Evolutionary conservation across 164 flowering plant species (phyloP).

Genomic region (Akebia trifoliata): DNA sequence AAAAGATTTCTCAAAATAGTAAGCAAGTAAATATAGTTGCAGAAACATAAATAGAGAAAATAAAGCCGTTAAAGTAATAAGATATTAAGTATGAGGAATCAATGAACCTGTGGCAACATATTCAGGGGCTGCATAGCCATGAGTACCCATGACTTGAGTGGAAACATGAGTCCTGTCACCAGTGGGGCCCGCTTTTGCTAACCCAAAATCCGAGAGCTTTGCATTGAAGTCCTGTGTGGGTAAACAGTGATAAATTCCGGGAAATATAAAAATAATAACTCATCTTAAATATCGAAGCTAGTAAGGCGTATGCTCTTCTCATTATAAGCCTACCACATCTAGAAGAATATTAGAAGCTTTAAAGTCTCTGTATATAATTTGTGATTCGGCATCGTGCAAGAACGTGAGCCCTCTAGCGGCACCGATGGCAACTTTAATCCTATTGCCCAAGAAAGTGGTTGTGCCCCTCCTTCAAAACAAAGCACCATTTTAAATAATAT

Average conservation of each 20-base stretch:
- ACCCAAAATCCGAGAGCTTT: constrained; percentile 57
- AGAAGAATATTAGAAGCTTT: constrained; percentile 85
- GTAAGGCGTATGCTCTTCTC: neutral
- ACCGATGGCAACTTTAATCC: constrained; percentile 82
- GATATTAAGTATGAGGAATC: neutral
- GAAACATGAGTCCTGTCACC: constrained; percentile 49
- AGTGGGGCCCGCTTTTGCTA: constrained; percentile 58
- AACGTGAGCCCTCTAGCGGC: constrained; percentile 87
- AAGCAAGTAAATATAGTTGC: too few species aligned
- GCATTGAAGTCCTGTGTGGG: constrained; percentile 44
- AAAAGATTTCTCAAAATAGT: too few species aligned
- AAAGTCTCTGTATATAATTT: constrained; percentile 83
- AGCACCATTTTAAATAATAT: neutral
- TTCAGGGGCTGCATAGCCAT: constrained; percentile 61
- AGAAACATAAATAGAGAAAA: neutral
- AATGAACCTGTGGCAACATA: constrained; percentile 48
- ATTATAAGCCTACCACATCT: constrained; percentile 50
- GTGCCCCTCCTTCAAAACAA: constrained; percentile 59
- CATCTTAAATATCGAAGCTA: neutral
- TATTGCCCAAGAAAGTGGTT: constrained; percentile 78
- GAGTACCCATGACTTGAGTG: constrained; percentile 55
- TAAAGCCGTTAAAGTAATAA: neutral
- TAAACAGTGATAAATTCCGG: neutral
- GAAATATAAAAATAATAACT: neutral
- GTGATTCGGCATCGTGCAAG: constrained; percentile 69